Percentiles rank a stretch among this genome's conserved stretches.
Evolutionary conservation across 495 filamentous ascomycete genomes (phyloP).

Genomic region (Echria macrotheca): DNA sequence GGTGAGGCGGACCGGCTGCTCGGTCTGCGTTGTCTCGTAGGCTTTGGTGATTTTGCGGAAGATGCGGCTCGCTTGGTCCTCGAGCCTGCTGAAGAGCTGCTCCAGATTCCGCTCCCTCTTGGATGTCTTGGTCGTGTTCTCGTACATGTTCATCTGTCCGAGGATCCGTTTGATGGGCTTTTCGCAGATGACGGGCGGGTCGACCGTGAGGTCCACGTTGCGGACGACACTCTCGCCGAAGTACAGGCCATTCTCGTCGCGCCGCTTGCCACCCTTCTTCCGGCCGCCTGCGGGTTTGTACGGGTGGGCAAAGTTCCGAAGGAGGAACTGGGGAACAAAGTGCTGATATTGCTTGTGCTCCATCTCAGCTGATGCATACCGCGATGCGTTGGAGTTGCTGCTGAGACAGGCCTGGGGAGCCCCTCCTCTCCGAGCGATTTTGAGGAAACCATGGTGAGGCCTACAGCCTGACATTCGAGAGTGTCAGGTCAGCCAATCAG

Average conservation of each 20-base stretch:
- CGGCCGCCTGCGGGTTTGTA: constrained; percentile 10
- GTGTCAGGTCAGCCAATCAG: no score
- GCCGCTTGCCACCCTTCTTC: constrained; percentile 10
- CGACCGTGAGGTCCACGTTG: constrained; percentile 17
- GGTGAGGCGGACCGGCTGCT: constrained; percentile 17
- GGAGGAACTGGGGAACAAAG: constrained; percentile 44
- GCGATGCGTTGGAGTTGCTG: no score
- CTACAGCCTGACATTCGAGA: no score
- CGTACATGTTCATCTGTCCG: constrained; percentile 42
- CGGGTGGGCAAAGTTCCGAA: constrained; percentile 37
- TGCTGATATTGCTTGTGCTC: constrained; percentile 46
- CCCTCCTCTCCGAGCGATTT: no score
- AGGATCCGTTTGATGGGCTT: constrained; percentile 33
- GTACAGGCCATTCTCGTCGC: constrained; percentile 19
- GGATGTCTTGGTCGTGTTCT: constrained; percentile 23
- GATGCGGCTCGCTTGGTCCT: constrained; percentile 25
- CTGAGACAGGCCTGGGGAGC: no score
- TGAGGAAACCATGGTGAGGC: no score
- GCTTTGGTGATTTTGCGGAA: constrained; percentile 31
- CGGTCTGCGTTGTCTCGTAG: constrained; percentile 9
- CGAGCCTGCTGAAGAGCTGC: constrained; percentile 31
- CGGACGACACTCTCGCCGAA: constrained; percentile 22
- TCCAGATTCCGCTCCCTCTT: constrained; percentile 34
- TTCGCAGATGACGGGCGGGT: constrained; percentile 22
- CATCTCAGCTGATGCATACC: no score